These are phyloP conservation scores for Ocimum tenuiflorum DNA, from an alignment of 257 asterid genomes.

Conservation along the genomic window DNA sequence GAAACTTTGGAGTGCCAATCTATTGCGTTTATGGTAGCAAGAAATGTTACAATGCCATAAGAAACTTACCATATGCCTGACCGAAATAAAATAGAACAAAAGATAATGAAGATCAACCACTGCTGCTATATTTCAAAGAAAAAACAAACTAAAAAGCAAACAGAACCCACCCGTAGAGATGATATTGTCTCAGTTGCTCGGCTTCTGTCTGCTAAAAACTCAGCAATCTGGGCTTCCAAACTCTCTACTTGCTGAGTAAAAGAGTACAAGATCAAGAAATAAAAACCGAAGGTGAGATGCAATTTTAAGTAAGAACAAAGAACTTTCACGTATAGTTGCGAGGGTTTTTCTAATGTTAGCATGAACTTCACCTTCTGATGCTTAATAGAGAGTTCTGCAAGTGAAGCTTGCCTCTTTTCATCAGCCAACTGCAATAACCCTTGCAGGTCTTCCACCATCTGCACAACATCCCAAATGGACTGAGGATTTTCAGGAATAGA, in stretches of 20 bases:
- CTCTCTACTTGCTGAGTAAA: conserved; percentile 66
- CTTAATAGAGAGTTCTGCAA: conserved; percentile 66
- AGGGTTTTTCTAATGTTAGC: conserved; percentile 1
- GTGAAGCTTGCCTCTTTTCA: conserved; percentile 68
- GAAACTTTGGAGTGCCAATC: conserved; percentile 7
- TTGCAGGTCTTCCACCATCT: conserved; percentile 74
- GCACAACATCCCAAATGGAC: too few relatives aligned
- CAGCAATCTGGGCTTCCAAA: conserved; percentile 81
- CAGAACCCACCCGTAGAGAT: conserved; percentile 56
- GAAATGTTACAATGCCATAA: conserved; percentile 2
- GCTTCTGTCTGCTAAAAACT: conserved; percentile 66
- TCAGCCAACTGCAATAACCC: conserved; percentile 68
- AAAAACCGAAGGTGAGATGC: conserved; percentile 9
- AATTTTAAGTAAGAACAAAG: background rate
- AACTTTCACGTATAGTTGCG: conserved; percentile 20
- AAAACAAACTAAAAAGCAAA: conserved; percentile 16
- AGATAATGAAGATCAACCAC: conserved; percentile 1
- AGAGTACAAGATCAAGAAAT: conserved; percentile 9
- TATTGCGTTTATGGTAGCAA: background rate
- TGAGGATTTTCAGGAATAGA: too few relatives aligned
- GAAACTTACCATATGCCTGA: conserved; percentile 1
- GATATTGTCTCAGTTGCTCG: conserved; percentile 82
- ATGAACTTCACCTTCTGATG: conserved; percentile 66
- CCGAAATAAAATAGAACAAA: background rate
- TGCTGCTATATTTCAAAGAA: conserved; percentile 7